Evolutionary conservation across 495 filamentous ascomycete species (phyloP).

Genomic region (Bathelium albidoporum): DNA sequence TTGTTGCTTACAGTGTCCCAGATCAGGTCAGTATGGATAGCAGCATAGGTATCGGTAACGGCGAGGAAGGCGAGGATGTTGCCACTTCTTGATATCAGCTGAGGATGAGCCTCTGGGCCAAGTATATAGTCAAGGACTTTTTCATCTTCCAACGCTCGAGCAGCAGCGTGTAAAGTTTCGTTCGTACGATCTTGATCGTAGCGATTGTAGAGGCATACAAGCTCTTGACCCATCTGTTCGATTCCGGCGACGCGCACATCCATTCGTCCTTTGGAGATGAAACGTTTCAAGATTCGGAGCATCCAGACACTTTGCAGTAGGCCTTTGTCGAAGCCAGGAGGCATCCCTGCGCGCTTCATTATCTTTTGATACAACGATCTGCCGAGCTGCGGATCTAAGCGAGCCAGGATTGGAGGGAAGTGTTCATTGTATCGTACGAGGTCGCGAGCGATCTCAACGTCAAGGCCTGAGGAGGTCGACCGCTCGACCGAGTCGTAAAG

Average conservation of each 20-base stretch:
- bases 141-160: slow-evolving; percentile 57
- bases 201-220: slow-evolving; percentile 51
- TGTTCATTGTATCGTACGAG: neutral
- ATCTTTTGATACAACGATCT: neutral
- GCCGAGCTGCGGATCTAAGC: neutral
- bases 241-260: slow-evolving; percentile 71
- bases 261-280: slow-evolving; percentile 69
- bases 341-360: neutral
- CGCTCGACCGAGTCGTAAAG: neutral
- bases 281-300: slow-evolving; percentile 5
- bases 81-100: slow-evolving; percentile 67
- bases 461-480: neutral
- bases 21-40: slow-evolving; percentile 64
- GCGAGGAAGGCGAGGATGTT: slow-evolving; percentile 84
- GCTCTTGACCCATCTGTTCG: slow-evolving; percentile 57
- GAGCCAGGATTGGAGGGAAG: neutral
- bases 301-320: neutral
- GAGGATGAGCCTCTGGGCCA: slow-evolving; percentile 82
- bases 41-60: slow-evolving; percentile 64
- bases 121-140: slow-evolving; percentile 73
- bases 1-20: slow-evolving; percentile 79
- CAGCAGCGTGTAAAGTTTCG: slow-evolving; percentile 42
- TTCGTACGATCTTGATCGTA: slow-evolving; percentile 32
- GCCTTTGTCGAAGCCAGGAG: neutral
- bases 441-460: neutral